These are phyloP conservation scores for Sungouiella thailandica DNA, from an alignment of 805 yeast genomes.

Conservation along the genomic window DNA sequence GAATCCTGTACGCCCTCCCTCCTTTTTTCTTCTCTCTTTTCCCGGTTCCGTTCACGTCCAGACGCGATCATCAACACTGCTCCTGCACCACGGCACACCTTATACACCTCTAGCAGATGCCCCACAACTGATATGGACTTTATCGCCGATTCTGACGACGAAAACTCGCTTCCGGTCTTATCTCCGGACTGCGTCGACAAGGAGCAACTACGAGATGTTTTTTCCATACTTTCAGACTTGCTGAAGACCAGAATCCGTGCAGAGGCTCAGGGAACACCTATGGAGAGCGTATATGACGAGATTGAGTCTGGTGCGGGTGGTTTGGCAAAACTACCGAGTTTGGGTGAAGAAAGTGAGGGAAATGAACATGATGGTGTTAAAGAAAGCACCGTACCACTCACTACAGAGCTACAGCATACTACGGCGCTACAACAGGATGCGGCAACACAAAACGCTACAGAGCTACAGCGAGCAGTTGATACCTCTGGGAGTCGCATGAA, in stretches of 20 bases:
- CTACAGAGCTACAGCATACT: background rate
- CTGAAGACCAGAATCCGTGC: constrained; percentile 8
- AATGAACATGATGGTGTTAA: background rate
- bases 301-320: background rate
- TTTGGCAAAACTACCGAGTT: too few species aligned
- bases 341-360: background rate
- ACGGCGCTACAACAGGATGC: too few species aligned
- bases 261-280: constrained; percentile 8
- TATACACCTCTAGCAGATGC: background rate
- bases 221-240: constrained; percentile 6
- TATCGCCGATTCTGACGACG: constrained; percentile 16
- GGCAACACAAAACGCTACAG: background rate
- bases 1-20: too few species aligned
- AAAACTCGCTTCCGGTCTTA: constrained; percentile 13
- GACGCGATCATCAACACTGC: constrained; percentile 1
- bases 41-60: too few species aligned
- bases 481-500: too few species aligned
- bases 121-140: constrained; percentile 2
- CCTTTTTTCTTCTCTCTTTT: too few species aligned
- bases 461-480: background rate
- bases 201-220: constrained; percentile 7
- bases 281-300: constrained; percentile 5
- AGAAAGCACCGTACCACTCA: background rate
- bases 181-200: constrained; percentile 10
- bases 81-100: background rate